A percentile compares a stretch with the other conserved stretches of the same genome.
phyloP scores from a whole-genome alignment of 2,329 filamentous ascomycete species.

The Aspergillus flavus region DNA sequence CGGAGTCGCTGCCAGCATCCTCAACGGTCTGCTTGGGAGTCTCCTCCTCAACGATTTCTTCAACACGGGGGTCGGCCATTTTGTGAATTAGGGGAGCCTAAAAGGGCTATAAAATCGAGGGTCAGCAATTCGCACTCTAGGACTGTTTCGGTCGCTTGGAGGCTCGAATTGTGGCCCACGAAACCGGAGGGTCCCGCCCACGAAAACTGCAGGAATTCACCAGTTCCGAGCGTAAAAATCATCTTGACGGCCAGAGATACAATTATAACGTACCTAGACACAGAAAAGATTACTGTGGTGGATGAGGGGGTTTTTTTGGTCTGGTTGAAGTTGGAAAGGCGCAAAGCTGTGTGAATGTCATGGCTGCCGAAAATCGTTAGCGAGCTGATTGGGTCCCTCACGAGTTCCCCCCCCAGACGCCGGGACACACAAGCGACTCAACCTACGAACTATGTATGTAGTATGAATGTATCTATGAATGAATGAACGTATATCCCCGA shows the following conservation, averaged over 20 bases:
- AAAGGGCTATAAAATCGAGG: constrained; percentile 13
- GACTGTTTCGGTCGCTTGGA: constrained; percentile 19
- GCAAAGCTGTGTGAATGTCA: constrained; percentile 43
- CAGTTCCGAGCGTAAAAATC: constrained; percentile 24
- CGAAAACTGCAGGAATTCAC: constrained; percentile 25
- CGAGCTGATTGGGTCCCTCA: constrained; percentile 40
- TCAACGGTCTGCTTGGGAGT: constrained; percentile 82
- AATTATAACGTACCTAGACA: constrained; percentile 38
- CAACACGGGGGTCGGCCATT: constrained; percentile 97
- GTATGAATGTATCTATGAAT: neutral
- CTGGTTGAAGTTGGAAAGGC: constrained; percentile 38
- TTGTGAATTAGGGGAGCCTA: constrained; percentile 42
- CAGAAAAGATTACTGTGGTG: constrained; percentile 38
- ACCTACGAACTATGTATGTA: neutral
- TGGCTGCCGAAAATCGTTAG: constrained; percentile 48
- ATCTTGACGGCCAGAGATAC: constrained; percentile 23
- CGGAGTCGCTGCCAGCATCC: constrained; percentile 58
- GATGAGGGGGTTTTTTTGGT: constrained; percentile 41
- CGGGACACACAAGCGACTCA: constrained; percentile 31
- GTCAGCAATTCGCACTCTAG: constrained; percentile 23
- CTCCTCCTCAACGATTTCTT: constrained; percentile 91
- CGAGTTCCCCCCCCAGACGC: constrained; percentile 23
- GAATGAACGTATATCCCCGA: neutral
- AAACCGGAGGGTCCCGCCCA: constrained; percentile 21
- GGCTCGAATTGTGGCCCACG: constrained; percentile 21